Conservation (phyloP, 75 land plant species). For the Picea sitchensis region DNA sequence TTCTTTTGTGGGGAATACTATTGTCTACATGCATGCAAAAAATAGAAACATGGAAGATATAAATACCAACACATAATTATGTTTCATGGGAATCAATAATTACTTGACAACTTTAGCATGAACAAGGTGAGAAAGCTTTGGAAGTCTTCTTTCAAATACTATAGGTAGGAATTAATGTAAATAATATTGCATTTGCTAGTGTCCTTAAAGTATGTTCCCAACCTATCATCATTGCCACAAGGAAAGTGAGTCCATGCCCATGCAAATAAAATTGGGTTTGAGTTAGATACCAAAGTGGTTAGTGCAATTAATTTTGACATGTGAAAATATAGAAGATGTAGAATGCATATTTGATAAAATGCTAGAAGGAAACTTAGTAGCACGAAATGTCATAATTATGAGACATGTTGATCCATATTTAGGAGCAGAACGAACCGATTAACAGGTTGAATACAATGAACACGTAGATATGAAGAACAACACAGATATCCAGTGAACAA, state of each 20-base stretch:
- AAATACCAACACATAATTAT: constrained; percentile 36
- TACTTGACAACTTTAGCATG: constrained; percentile 18
- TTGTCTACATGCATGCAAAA: neutral
- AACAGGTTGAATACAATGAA: no score
- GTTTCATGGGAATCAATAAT: constrained; percentile 57
- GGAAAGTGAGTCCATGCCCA: neutral
- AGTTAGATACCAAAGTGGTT: constrained; percentile 33
- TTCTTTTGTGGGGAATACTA: neutral
- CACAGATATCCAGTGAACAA: no score
- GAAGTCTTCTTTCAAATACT: constrained; percentile 28
- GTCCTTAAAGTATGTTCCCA: constrained; percentile 26
- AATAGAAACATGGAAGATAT: constrained; percentile 20
- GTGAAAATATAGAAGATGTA: constrained; percentile 20
- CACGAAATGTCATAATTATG: constrained; percentile 49
- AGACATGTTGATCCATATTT: no score
- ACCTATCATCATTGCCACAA: no score
- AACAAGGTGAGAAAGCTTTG: constrained; percentile 31
- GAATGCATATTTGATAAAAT: constrained; percentile 21
- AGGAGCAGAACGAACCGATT: no score
- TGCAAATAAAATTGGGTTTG: constrained; percentile 40
- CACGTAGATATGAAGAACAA: no score
- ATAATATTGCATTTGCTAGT: constrained; percentile 41
- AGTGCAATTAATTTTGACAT: constrained; percentile 42
- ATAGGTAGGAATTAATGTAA: constrained; percentile 27
- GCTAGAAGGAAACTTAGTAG: constrained; percentile 35